Evolutionary conservation across 106 monocot genomes (phyloP).

Genomic region (Platanthera zijinensis): DNA sequence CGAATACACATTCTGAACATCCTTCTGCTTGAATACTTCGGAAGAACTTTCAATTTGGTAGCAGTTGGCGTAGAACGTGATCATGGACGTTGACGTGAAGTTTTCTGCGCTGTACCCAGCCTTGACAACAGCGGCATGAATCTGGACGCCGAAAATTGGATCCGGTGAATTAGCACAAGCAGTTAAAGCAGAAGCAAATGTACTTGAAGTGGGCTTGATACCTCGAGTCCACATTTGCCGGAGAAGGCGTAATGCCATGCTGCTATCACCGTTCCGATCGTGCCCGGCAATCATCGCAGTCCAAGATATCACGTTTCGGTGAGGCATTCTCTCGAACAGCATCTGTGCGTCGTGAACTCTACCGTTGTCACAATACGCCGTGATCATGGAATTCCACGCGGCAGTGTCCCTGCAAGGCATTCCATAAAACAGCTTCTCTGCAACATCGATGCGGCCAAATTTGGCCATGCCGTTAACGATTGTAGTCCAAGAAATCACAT

Average conservation of each 20-base stretch:
- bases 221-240: constrained; percentile 36
- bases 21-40: constrained; percentile 33
- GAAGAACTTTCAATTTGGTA: constrained; percentile 36
- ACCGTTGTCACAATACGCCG: constrained; percentile 45
- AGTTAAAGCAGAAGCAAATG: constrained; percentile 56
- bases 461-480: constrained; percentile 49
- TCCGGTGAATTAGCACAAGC: constrained; percentile 41
- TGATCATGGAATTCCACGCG: constrained; percentile 86
- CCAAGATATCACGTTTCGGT: constrained; percentile 59
- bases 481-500: constrained; percentile 82
- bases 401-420: constrained; percentile 66
- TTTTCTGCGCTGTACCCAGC: constrained; percentile 25
- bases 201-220: constrained; percentile 57
- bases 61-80: constrained; percentile 66
- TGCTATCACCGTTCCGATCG: constrained; percentile 40
- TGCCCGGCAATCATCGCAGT: constrained; percentile 71
- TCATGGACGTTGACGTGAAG: constrained; percentile 61
- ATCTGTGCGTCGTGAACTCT: constrained; percentile 27
- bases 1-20: constrained; percentile 33
- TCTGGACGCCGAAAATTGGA: constrained; percentile 39
- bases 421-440: constrained; percentile 40
- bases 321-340: constrained; percentile 55
- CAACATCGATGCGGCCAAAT: constrained; percentile 30
- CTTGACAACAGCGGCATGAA: constrained; percentile 43
- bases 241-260: constrained; percentile 31